Conservation (phyloP, 306 rosid species). For the Prunus kanzakura region DNA sequence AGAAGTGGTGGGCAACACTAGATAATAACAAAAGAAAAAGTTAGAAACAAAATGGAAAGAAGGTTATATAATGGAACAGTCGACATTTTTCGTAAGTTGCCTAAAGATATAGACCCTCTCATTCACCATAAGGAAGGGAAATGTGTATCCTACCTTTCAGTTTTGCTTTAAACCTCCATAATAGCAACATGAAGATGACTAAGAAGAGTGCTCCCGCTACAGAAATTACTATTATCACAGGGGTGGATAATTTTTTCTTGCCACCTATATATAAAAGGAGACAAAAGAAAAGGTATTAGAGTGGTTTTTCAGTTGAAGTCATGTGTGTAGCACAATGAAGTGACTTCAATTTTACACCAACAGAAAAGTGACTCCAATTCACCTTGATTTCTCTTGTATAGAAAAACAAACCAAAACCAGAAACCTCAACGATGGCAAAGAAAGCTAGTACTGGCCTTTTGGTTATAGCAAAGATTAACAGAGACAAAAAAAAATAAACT, state of each 20-base stretch:
- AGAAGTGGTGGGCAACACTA: slow-evolving; percentile 40
- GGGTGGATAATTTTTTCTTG: slow-evolving; percentile 27
- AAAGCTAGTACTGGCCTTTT: background rate
- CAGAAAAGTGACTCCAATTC: background rate
- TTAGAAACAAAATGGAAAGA: slow-evolving; percentile 4
- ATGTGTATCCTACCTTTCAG: slow-evolving; percentile 43
- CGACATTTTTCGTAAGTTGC: background rate
- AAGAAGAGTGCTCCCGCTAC: slow-evolving; percentile 43
- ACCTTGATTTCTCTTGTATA: background rate
- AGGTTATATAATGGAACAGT: slow-evolving; percentile 14
- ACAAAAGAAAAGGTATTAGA: background rate
- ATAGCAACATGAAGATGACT: slow-evolving; percentile 34
- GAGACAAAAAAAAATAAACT: background rate
- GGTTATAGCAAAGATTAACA: background rate
- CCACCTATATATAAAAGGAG: slow-evolving; percentile 32
- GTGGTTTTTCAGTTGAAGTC: background rate
- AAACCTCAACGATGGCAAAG: background rate
- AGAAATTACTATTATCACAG: slow-evolving; percentile 30
- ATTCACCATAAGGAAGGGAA: background rate
- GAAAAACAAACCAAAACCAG: background rate
- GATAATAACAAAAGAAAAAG: background rate
- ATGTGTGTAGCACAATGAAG: background rate
- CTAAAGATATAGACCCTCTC: background rate
- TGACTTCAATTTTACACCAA: background rate
- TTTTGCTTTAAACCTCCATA: slow-evolving; percentile 51